These are phyloP conservation scores for Backusella psychrophila DNA, from an alignment of 192 early-diverging fungal genomes.

Conservation along the genomic window DNA sequence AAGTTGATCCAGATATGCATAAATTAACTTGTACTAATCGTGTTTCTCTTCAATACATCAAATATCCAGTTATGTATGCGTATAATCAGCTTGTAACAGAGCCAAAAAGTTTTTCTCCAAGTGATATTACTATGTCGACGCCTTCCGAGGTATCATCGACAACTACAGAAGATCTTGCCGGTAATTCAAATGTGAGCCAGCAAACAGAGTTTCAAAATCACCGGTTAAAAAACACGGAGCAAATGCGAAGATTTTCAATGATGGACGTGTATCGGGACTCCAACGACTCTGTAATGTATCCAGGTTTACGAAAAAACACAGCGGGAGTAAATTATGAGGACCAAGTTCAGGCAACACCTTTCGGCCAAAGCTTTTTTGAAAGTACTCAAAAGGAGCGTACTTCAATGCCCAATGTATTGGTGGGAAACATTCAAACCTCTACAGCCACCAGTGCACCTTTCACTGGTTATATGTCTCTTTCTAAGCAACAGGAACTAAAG, in stretches of 20 bases:
- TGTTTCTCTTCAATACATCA: background rate
- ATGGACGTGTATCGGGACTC: background rate
- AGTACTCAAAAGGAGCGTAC: background rate
- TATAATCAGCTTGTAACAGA: constrained; percentile 2
- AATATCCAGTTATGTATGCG: background rate
- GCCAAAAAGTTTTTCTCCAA: background rate
- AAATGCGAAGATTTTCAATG: constrained; percentile 4
- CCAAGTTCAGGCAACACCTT: background rate
- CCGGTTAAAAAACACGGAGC: background rate
- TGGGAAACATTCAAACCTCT: background rate
- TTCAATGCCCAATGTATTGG: constrained; percentile 1
- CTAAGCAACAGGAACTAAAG: background rate
- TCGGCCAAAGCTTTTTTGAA: background rate
- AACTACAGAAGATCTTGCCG: background rate
- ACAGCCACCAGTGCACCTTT: background rate
- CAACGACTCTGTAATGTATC: background rate
- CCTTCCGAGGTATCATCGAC: background rate
- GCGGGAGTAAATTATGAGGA: background rate
- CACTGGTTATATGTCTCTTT: background rate
- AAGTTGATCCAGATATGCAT: background rate
- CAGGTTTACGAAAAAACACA: background rate
- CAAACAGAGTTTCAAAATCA: background rate
- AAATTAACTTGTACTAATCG: background rate
- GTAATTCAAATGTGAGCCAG: background rate
- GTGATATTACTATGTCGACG: background rate